These are phyloP conservation scores for Cryptococcus sp. DNA, from an alignment of 1,284 basidiomycete species.

Conservation along the genomic window DNA sequence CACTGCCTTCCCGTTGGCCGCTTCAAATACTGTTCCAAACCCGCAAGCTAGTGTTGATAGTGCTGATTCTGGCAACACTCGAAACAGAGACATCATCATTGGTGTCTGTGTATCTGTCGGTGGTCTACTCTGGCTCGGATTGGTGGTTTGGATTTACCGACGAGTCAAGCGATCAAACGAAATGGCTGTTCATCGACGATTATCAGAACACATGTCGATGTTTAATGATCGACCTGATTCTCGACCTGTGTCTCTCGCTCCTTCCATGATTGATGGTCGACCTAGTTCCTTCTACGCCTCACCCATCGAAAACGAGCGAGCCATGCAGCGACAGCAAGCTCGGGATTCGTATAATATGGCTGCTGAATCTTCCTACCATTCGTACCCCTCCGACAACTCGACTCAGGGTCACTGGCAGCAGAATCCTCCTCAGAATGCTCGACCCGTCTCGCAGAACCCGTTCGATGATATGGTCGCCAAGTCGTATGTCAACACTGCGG, in stretches of 20 bases:
- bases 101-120: slow-evolving; percentile 48
- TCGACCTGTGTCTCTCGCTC: slow-evolving; percentile 38
- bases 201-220: slow-evolving; percentile 49
- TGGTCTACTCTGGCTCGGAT: slow-evolving; percentile 43
- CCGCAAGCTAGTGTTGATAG: slow-evolving; percentile 1
- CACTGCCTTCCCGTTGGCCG: slow-evolving; percentile 43
- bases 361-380: background rate
- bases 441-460: slow-evolving; percentile 31
- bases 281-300: slow-evolving; percentile 49
- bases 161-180: slow-evolving; percentile 46
- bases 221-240: slow-evolving; percentile 36
- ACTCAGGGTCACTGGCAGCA: slow-evolving; percentile 8
- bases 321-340: slow-evolving; percentile 22
- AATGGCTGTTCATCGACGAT: slow-evolving; percentile 42
- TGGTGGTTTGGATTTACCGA: slow-evolving; percentile 48
- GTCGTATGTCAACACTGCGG: slow-evolving; percentile 30
- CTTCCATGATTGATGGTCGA: slow-evolving; percentile 47
- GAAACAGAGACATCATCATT: slow-evolving; percentile 46
- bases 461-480: slow-evolving; percentile 46
- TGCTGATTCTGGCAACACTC: slow-evolving; percentile 10
- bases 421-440: slow-evolving; percentile 8
- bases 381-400: background rate
- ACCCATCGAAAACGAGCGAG: slow-evolving; percentile 44
- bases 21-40: slow-evolving; percentile 15
- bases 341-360: background rate